These are phyloP conservation scores for Ceratonia siliqua DNA, from an alignment of 306 rosid genomes.

Conservation along the genomic window DNA sequence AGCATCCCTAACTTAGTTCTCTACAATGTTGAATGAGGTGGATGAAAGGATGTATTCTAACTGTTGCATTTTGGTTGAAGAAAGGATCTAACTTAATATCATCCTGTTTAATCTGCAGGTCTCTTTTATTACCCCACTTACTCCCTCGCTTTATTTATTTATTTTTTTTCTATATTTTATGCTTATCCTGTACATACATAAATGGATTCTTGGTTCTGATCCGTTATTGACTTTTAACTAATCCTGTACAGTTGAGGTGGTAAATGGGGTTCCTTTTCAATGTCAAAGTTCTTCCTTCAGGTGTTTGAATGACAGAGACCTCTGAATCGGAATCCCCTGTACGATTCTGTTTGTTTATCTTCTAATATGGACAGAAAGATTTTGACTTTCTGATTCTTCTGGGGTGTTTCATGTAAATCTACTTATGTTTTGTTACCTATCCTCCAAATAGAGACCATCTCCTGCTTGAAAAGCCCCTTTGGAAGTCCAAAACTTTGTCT, in stretches of 20 bases:
- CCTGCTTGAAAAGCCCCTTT: neutral
- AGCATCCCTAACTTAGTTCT: neutral
- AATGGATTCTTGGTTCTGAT: too few species aligned
- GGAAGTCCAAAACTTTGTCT: neutral
- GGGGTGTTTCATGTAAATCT: neutral
- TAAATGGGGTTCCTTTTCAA: too few species aligned
- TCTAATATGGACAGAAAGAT: neutral
- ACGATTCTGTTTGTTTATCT: neutral
- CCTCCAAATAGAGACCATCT: neutral
- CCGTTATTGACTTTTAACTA: too few species aligned
- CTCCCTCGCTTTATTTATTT: neutral
- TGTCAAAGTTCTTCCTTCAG: too few species aligned
- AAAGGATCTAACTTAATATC: neutral
- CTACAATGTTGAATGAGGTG: neutral
- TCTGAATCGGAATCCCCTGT: too few species aligned
- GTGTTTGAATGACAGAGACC: too few species aligned
- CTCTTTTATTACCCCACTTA: neutral
- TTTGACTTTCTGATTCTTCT: neutral
- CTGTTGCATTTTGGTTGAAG: neutral
- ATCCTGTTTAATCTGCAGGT: neutral
- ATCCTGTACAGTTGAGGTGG: too few species aligned
- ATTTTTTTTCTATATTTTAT: neutral
- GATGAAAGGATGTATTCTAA: neutral
- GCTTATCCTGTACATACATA: too few species aligned
- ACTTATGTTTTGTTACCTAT: neutral